These are phyloP conservation scores for Kregervanrija fluxuum DNA, from an alignment of 805 yeast genomes.

Conservation along the genomic window DNA sequence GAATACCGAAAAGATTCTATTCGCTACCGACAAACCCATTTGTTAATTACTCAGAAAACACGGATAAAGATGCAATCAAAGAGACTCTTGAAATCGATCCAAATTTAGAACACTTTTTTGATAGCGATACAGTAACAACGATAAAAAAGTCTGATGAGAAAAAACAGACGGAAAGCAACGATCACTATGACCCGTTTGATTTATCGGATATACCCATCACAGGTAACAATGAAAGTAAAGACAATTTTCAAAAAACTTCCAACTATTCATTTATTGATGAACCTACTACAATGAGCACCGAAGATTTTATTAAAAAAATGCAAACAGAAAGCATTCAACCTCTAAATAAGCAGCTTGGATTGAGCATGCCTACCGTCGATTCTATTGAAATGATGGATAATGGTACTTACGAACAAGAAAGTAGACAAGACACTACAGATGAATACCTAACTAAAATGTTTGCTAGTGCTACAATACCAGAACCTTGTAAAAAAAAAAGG, in stretches of 20 bases:
- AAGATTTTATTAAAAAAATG: conserved; percentile 12
- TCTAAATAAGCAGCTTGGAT: too few relatives aligned
- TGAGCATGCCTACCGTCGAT: too few relatives aligned
- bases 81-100: conserved; percentile 23
- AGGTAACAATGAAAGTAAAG: conserved; percentile 1
- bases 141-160: too few relatives aligned
- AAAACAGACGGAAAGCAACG: neutral
- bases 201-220: conserved; percentile 6
- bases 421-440: too few relatives aligned
- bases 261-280: conserved; percentile 1
- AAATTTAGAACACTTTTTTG: conserved; percentile 23
- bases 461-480: too few relatives aligned
- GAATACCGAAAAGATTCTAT: too few relatives aligned
- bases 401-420: too few relatives aligned
- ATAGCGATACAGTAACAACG: conserved; percentile 1
- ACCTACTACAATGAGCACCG: conserved; percentile 19
- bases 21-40: too few relatives aligned
- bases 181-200: conserved; percentile 17
- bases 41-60: neutral
- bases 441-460: too few relatives aligned
- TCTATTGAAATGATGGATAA: too few relatives aligned
- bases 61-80: conserved; percentile 8
- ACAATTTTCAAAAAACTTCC: neutral
- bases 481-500: too few relatives aligned
- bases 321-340: conserved; percentile 3